Evolutionary conservation across 768 basidiomycete species (phyloP).

Genomic region (Rickenella mellea): DNA sequence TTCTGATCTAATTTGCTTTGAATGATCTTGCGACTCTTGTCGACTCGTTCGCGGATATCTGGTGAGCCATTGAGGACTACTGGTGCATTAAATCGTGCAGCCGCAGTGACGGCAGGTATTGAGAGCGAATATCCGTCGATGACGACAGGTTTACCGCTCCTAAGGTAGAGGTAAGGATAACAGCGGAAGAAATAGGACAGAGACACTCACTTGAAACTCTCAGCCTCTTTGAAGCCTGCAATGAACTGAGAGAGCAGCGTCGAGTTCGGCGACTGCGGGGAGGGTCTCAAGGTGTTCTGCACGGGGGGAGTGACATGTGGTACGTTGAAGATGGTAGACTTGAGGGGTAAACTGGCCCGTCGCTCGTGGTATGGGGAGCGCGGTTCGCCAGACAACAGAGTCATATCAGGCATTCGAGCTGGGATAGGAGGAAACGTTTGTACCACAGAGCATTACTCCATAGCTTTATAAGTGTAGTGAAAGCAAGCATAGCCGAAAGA

Average conservation of each 20-base stretch:
- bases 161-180: conserved; percentile 16
- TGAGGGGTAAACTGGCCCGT: too few species aligned
- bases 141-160: conserved; percentile 51
- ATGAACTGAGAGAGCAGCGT: conserved; percentile 48
- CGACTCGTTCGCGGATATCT: conserved; percentile 39
- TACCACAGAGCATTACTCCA: too few species aligned
- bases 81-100: conserved; percentile 51
- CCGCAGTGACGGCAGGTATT: conserved; percentile 69
- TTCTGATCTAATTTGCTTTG: conserved; percentile 56
- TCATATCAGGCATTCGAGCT: too few species aligned
- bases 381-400: too few species aligned
- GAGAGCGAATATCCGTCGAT: conserved; percentile 67
- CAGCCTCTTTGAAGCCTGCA: conserved; percentile 50
- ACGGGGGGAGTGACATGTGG: too few species aligned
- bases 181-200: background rate
- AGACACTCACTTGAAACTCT: conserved; percentile 46
- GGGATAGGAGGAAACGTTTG: too few species aligned
- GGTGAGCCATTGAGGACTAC: conserved; percentile 43
- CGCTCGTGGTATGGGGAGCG: too few species aligned
- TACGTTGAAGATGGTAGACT: too few species aligned
- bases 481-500: too few species aligned
- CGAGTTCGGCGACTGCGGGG: conserved; percentile 1
- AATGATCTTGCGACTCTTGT: conserved; percentile 56
- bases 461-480: too few species aligned
- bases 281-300: too few species aligned